Evolutionary conservation across 129 eudicot species (phyloP), one percentile per base, ranked within the genome.

Genomic region (Heracleum sosnowskyi): DNA sequence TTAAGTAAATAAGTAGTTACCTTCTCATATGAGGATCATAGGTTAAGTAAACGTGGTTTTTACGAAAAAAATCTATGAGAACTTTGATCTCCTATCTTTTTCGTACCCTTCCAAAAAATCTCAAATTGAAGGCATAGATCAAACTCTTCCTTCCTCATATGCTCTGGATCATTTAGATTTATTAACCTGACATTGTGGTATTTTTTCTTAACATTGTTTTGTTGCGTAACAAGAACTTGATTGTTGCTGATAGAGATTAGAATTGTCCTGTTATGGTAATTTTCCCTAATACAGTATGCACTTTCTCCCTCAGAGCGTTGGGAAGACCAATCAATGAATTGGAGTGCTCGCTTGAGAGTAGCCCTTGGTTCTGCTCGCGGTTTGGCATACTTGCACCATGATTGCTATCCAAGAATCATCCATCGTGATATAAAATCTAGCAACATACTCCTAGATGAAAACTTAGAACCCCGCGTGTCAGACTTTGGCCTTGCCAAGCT

Each of bases 401-500:
- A 95, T 69, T 95, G 98, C 79, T 84, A 88, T 76, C 98, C 98
- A 2, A 88, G 77, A 80, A 90, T 95, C 70, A 55, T 95, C 77
- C 98, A 95, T 68, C 92, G 98, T 37, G 98, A 95, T 84, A 90
- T 95, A 84, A 95, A 95, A 77, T 91, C 98, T 2, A 92, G 98
- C 83, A 95, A 95, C 73, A 92, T 95, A 81, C 92, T 95, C 28
- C 94, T 95, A 2, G 94, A 90, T 82, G 98, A 95, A 72, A 90
- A 95, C 35, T 86, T 95, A 2, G 97, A 91, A 88, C 98, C 98
- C 68, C 96, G 79, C 78, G 98, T 95, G 64, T 91, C 98, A 18
- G 98, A 95, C 70, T 95, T 95, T 84, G 98, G 98, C 31, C 98
- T 95, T 73, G 97, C 98, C 28, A 95, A 95, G 82, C 96, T 95